Conservation (phyloP, 2,329 filamentous ascomycete species). For the Pyrenophora teres region DNA sequence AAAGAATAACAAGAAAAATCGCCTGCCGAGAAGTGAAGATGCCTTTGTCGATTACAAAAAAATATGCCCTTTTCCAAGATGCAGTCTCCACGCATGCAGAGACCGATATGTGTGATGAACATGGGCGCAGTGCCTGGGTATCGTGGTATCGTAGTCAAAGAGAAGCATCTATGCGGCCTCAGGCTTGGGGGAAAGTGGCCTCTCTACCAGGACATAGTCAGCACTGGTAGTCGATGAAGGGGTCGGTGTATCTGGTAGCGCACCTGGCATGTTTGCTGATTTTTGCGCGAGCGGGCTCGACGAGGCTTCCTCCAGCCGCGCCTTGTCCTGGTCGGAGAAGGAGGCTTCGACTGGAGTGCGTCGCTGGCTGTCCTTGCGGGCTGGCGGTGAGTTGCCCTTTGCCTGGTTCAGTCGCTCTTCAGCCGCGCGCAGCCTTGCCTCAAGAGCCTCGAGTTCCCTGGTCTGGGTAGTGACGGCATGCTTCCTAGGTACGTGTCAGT, state of each 20-base stretch:
- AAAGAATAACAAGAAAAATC: background rate
- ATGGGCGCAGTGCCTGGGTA: slow-evolving; percentile 15
- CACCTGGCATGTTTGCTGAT: slow-evolving; percentile 37
- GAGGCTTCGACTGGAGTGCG: slow-evolving; percentile 10
- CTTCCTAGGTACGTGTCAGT: slow-evolving; percentile 63
- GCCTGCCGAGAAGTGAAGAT: slow-evolving; percentile 5
- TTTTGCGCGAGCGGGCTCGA: slow-evolving; percentile 30
- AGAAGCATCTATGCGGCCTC: slow-evolving; percentile 16
- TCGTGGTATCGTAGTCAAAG: slow-evolving; percentile 15
- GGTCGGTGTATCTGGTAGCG: slow-evolving; percentile 36
- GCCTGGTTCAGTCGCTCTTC: slow-evolving; percentile 69
- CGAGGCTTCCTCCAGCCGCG: slow-evolving; percentile 36
- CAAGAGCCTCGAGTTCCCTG: slow-evolving; percentile 82
- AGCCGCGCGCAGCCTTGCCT: slow-evolving; percentile 81
- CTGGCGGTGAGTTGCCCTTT: slow-evolving; percentile 38
- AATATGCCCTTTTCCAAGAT: slow-evolving; percentile 9
- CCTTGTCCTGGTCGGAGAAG: slow-evolving; percentile 21
- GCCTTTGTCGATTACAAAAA: slow-evolving; percentile 9
- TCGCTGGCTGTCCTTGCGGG: slow-evolving; percentile 38
- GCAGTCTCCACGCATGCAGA: slow-evolving; percentile 6
- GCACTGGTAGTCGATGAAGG: slow-evolving; percentile 39
- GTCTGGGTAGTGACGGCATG: slow-evolving; percentile 74
- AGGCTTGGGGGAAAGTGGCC: slow-evolving; percentile 30
- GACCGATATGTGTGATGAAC: slow-evolving; percentile 6
- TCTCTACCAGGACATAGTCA: slow-evolving; percentile 47